A percentile compares a stretch with the other conserved stretches of the same genome.
phyloP scores from a whole-genome alignment of 768 basidiomycete species.

The Trametes coccinea region DNA sequence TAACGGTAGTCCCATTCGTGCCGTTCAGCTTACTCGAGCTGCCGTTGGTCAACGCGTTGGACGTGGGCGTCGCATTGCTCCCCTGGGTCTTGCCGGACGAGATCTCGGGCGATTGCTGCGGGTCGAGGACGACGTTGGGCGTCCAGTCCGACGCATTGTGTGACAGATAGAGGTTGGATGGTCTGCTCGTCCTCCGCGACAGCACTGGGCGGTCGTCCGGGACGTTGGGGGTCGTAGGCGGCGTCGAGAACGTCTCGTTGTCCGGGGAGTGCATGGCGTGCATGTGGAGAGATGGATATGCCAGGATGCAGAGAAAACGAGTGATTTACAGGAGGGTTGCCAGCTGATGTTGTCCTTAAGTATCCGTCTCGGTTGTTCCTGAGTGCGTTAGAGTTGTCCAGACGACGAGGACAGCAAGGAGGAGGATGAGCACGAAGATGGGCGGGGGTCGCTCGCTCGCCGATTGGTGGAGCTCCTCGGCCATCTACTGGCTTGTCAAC shows the following conservation, averaged over 20 bases:
- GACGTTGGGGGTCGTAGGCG: slow-evolving; percentile 42
- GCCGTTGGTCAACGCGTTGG: slow-evolving; percentile 18
- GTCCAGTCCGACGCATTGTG: slow-evolving; percentile 34
- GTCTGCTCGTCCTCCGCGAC: slow-evolving; percentile 38
- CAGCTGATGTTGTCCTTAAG: slow-evolving; percentile 5
- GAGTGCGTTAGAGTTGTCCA: slow-evolving; percentile 18
- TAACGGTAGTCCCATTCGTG: slow-evolving; percentile 23
- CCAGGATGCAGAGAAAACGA: not conserved
- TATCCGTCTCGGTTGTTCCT: not conserved
- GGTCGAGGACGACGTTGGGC: slow-evolving; percentile 39
- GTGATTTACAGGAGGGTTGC: not conserved
- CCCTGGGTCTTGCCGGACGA: slow-evolving; percentile 1
- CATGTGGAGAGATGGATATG: not conserved
- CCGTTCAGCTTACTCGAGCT: slow-evolving; percentile 19
- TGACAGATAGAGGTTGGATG: slow-evolving; percentile 38
- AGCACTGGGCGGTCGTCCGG: slow-evolving; percentile 39
- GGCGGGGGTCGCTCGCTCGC: not conserved
- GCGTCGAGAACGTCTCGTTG: slow-evolving; percentile 44
- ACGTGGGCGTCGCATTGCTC: not conserved
- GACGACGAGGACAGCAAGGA: slow-evolving; percentile 12
- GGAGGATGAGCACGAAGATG: slow-evolving; percentile 3
- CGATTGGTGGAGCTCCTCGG: slow-evolving; percentile 11
- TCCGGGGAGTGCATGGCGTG: slow-evolving; percentile 35
- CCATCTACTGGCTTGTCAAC: too few relatives aligned
- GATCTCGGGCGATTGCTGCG: slow-evolving; percentile 32